Evolutionary conservation across 495 filamentous ascomycete species (phyloP).

Genomic region (Trichoderma virens): DNA sequence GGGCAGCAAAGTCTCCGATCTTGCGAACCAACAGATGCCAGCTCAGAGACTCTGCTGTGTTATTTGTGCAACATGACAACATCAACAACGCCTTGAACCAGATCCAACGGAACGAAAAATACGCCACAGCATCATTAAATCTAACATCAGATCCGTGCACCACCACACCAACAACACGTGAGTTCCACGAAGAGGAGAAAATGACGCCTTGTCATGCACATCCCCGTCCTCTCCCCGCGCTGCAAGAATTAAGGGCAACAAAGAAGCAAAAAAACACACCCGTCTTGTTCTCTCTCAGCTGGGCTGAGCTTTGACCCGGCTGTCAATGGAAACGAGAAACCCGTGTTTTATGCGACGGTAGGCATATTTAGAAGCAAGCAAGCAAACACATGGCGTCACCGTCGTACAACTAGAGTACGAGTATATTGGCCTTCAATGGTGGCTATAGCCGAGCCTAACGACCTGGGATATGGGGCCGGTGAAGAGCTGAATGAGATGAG

Average conservation of each 20-base stretch:
- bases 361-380: neutral
- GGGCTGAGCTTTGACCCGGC: too few relatives aligned
- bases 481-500: neutral
- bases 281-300: neutral
- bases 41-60: neutral
- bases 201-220: neutral
- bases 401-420: neutral
- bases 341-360: too few relatives aligned
- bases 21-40: neutral
- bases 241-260: neutral
- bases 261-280: neutral
- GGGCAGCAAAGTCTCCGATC: neutral
- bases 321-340: too few relatives aligned
- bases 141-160: neutral
- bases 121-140: slow-evolving; percentile 1
- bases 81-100: neutral
- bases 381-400: neutral
- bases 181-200: neutral
- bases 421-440: neutral
- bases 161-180: neutral
- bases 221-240: neutral
- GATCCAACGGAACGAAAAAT: neutral
- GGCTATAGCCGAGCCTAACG: neutral
- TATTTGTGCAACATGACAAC: neutral
- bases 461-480: neutral